Evolutionary conservation across 331 rosid genomes (phyloP).

Genomic region (Rosa hybrid): DNA sequence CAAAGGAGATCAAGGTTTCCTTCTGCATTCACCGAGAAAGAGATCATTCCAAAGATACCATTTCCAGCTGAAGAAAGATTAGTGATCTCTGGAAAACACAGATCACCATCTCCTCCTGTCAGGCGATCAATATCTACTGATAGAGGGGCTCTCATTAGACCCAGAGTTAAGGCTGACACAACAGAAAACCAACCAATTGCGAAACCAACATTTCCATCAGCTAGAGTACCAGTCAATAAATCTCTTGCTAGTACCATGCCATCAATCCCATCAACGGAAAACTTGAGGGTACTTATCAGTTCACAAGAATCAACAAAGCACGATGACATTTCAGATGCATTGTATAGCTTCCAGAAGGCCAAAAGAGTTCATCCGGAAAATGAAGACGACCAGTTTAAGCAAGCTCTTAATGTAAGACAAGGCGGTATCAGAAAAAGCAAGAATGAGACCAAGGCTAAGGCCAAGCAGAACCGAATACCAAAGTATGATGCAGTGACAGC

Average conservation of each 20-base stretch:
- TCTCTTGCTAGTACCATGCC: constrained; percentile 45
- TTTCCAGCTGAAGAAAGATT: constrained; percentile 59
- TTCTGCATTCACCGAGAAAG: constrained; percentile 66
- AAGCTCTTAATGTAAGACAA: constrained; percentile 67
- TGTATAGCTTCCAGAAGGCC: constrained; percentile 50
- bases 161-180: constrained; percentile 58
- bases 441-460: constrained; percentile 58
- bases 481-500: constrained; percentile 53
- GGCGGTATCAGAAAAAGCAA: constrained; percentile 75
- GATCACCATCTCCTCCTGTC: constrained; percentile 91
- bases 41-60: constrained; percentile 55
- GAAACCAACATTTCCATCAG: constrained; percentile 63
- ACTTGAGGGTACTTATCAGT: constrained; percentile 39
- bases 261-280: constrained; percentile 36
- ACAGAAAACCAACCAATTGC: constrained; percentile 64
- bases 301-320: constrained; percentile 51
- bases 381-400: constrained; percentile 89
- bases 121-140: constrained; percentile 90
- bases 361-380: constrained; percentile 55
- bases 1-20: constrained; percentile 91
- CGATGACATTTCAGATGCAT: constrained; percentile 51
- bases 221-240: constrained; percentile 66
- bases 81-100: constrained; percentile 55
- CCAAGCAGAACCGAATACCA: constrained; percentile 63
- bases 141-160: constrained; percentile 70